Evolutionary conservation across 345 rosid species (phyloP), one percentile per base, ranked within the genome.

Genomic region (Fremontodendron californicum): DNA sequence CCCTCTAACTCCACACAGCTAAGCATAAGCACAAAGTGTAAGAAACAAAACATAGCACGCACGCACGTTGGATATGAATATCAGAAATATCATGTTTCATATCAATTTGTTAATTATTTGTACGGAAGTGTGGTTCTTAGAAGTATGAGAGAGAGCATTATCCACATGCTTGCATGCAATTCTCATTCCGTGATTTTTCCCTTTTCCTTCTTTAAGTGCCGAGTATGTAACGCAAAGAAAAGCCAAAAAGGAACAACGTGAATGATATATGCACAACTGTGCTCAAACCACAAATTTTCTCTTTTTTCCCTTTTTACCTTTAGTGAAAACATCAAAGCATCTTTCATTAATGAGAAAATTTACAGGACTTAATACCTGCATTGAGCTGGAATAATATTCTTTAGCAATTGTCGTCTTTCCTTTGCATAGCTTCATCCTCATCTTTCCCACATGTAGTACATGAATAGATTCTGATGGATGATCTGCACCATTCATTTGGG

Each of bases 1-100:
- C 79, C 99, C 99, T 90, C 99, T 86, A 57, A 94, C 98, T 79
- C 99, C 98, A 69, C 99, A 96, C 21, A 96, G 82, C 99, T 96
- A 76, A 78, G 68, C 61, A 80, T 31, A 25, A 73, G 8, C 39
- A 42, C 73, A 82, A 19, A 48, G n/a, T 54, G 70, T 77, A 27
- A 77, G 71, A 71, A 73, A 75, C 29, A 31, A 12, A 45, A 55
- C 8, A 57, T 21, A 10, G n/a, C n/a, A n/a, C n/a, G 31, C 5
- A 25, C 2, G 10, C 37, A 29, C 57, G 52, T 49, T 12, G 13
- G 31, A 37, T 52, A n/a, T n/a, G 52, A 65, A 25, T 27, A 46
- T 45, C 73, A 69, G 55, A 7, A 16, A 70, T 16, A 70, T 18
- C 74, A 48, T 4, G 40, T 29, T n/a, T 3, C 12, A 9, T 31